Evolutionary conservation across 305 asterid genomes (phyloP).

Genomic region (Solanum aculeatissimum): DNA sequence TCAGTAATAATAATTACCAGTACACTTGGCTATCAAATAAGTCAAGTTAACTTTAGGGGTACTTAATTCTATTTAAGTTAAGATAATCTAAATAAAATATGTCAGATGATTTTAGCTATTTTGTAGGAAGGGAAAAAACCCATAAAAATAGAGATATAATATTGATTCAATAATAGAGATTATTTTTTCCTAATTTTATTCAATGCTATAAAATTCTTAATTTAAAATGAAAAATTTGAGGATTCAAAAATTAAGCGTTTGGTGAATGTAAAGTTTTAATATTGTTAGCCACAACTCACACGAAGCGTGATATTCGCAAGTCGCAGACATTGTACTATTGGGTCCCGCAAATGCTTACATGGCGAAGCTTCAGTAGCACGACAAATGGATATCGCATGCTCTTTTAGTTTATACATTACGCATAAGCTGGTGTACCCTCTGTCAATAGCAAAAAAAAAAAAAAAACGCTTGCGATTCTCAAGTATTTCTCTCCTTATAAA

Average conservation of each 20-base stretch:
- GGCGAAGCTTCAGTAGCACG: not conserved
- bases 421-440: not conserved
- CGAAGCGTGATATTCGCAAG: not conserved
- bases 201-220: no score
- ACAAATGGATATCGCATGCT: not conserved
- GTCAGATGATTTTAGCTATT: not conserved
- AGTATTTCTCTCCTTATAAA: not conserved
- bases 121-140: no score
- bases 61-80: not conserved
- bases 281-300: not conserved
- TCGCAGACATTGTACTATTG: not conserved
- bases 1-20: not conserved
- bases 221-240: not conserved
- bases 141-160: no score
- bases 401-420: not conserved
- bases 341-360: not conserved
- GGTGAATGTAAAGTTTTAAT: not conserved
- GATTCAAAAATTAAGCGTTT: not conserved
- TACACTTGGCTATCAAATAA: not conserved
- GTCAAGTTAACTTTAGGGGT: not conserved
- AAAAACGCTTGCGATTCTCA: not conserved
- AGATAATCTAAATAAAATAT: not conserved
- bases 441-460: no score
- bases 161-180: not conserved
- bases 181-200: no score